A percentile compares a stretch with the other conserved stretches of the same genome.
Evolutionary conservation across 371 early-diverging fungal species (phyloP).

Genomic region (Rhizopus stolonifer): DNA sequence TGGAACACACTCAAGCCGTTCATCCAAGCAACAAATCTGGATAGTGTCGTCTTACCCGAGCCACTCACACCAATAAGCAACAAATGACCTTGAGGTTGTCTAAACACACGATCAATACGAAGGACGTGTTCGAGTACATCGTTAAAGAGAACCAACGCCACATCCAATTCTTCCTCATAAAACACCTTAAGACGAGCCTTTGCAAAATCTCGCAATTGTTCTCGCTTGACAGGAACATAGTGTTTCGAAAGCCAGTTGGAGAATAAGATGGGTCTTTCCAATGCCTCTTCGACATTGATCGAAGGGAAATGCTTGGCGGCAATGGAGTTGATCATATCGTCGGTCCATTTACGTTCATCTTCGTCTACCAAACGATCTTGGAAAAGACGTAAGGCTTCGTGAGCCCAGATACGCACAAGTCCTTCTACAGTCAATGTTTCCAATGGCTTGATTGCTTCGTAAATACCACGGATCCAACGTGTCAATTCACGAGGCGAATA

Average conservation of each 20-base stretch:
- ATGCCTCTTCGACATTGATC: constrained; percentile 67
- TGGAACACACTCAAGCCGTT: constrained; percentile 96
- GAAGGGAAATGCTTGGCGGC: constrained; percentile 90
- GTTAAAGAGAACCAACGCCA: constrained; percentile 93
- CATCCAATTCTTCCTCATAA: constrained; percentile 98
- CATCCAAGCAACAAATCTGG: constrained; percentile 99
- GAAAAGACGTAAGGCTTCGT: constrained; percentile 97
- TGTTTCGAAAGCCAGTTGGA: constrained; percentile 96
- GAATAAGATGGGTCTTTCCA: constrained; percentile 92
- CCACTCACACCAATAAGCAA: constrained; percentile 97
- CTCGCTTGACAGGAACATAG: constrained; percentile 88
- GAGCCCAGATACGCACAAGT: constrained; percentile 95
- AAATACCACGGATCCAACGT: constrained; percentile 97
- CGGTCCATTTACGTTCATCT: constrained; percentile 93
- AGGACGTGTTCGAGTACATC: constrained; percentile 97
- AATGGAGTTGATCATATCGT: constrained; percentile 81
- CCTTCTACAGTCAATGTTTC: constrained; percentile 85
- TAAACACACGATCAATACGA: constrained; percentile 97
- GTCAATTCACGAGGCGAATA: constrained; percentile 99
- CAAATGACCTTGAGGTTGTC: constrained; percentile 97
- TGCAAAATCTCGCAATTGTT: constrained; percentile 89
- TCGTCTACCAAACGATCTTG: constrained; percentile 94
- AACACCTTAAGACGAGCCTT: constrained; percentile 96
- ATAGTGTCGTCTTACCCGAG: constrained; percentile 94
- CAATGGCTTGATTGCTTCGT: constrained; percentile 87